Evolutionary conservation across 2,329 filamentous ascomycete species (phyloP).

Genomic region (Penicillium hordei): DNA sequence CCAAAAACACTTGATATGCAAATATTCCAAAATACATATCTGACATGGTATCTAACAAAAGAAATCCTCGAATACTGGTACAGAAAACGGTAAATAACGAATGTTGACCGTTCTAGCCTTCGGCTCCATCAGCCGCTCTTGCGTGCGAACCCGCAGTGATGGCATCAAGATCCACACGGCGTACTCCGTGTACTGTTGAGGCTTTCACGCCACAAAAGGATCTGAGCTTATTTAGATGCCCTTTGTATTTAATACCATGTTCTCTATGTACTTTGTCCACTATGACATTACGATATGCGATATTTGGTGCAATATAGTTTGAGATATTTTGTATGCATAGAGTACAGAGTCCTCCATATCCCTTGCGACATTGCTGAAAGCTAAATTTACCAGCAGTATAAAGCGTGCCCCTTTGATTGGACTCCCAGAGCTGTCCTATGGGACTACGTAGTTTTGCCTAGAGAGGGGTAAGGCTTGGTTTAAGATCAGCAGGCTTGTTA

Average conservation of each 20-base stretch:
- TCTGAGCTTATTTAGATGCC: constrained; percentile 4
- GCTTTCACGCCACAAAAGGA: constrained; percentile 2
- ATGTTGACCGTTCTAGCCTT: background rate
- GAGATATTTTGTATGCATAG: background rate
- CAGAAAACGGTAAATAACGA: background rate
- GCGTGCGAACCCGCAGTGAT: constrained; percentile 14
- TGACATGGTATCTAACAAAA: background rate
- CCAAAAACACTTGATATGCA: too few species aligned
- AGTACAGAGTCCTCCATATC: background rate
- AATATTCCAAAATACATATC: background rate
- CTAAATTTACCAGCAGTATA: background rate
- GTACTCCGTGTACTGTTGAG: background rate
- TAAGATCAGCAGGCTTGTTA: background rate
- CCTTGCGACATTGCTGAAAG: background rate
- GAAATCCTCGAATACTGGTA: background rate
- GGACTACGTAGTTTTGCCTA: background rate
- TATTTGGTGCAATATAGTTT: background rate
- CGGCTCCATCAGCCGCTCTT: background rate
- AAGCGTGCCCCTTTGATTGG: background rate
- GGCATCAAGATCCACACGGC: constrained; percentile 7
- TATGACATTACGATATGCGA: background rate
- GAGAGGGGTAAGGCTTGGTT: background rate
- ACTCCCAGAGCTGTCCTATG: background rate
- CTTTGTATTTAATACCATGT: background rate
- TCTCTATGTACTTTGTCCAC: background rate